Evolutionary conservation across 2,329 filamentous ascomycete genomes (phyloP), one percentile per base, ranked within the genome.

Genomic region (Cladophialophora chaetospira): DNA sequence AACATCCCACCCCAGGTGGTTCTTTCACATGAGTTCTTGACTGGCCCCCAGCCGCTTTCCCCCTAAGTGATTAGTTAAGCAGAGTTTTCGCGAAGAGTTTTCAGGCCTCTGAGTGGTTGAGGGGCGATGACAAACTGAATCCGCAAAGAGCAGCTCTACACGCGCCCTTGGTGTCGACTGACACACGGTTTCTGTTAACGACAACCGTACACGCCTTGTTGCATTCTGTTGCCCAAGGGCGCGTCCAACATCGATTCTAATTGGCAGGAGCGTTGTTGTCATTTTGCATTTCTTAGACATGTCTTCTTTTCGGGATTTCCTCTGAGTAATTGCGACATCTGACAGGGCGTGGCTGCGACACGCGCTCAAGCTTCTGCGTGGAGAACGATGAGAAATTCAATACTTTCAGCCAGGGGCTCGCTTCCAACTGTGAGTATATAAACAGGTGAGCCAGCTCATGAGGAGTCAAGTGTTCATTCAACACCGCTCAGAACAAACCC

Each of bases 71-170:
- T 58, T 62, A 63, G 58, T 61, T 48, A 58, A 49, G 46, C 52
- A 53, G 49, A 61, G 50, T 58, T 58, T 63, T 60, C 47, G 15
- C 21, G 23, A 19, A 53, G 55, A 59, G 55, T 50, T 61, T 57
- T 57, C 53, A 56, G 15, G 49, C 21, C 46, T 53, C 40, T 65
- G 53, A 54, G 42, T 61, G 54, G 49, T 53, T 45, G 21, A 9
- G 47, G 40, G 25, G 11, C 11, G 5, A 57, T 58, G 46, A 59
- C 57, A 56, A 54, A 60, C 46, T 2, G 56, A 50, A 58, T 56
- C 56, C 60, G 53, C 61, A 63, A 65, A 65, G 15, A 63, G 63
- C 47, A 65, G 58, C 58, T 60, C 28, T 35, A 58, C 44, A 58
- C 63, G 63, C 47, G 53, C 51, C 54, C 51, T 62, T 61, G 23